Base-by-base conservation (phyloP, 306 rosid species). In the Rosa multiflora region DNA sequence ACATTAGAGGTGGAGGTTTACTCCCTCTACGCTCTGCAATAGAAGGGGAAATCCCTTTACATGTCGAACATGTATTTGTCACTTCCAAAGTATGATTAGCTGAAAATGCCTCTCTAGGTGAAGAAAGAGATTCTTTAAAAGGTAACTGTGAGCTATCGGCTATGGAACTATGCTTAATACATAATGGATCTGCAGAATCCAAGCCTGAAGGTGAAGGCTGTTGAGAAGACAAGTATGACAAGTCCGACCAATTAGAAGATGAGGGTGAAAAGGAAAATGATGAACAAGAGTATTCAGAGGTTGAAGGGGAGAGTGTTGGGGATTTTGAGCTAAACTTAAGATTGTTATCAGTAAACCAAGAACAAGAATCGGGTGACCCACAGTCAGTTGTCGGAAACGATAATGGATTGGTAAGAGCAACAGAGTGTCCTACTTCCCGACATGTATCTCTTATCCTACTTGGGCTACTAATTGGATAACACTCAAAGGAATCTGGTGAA, bases 11-110 rank as follows among this genome's bases (percentile, higher is more conserved):
- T 37, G 97, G 98, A 40, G 86, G 93, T 84, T 91, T 84, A 73
- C 93, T 91, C 83, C 97, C 95, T 84, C 99, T 91, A 68, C 99
- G 94, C 88, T 91, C 97, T 10, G 99, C 97, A 82, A 95, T 85
- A 80, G 97, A 91, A 0, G 85, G 91, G 46, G 67, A 58, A 74
- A 85, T 71, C 74, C 85, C 90, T 86, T 85, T 87, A 12, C 59
- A 69, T 13, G 85, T 76, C 67, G 73, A 78, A 82, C 75, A 76
- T 37, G 80, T 59, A 72, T 72, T 79, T 51, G 70, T 76, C 46
- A 71, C 64, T 83, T 76, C 83, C 77, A 79, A 75, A 23, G 73
- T 49, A 52, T 29, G 83, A 81, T 79, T 63, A 70, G 83, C 66
- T 79, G 84, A 84, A 74, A 86, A 52, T 48, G 84, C 42, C 79